These are phyloP conservation scores for Croton laevigatus DNA, from an alignment of 441 rosid genomes.

Conservation along the genomic window DNA sequence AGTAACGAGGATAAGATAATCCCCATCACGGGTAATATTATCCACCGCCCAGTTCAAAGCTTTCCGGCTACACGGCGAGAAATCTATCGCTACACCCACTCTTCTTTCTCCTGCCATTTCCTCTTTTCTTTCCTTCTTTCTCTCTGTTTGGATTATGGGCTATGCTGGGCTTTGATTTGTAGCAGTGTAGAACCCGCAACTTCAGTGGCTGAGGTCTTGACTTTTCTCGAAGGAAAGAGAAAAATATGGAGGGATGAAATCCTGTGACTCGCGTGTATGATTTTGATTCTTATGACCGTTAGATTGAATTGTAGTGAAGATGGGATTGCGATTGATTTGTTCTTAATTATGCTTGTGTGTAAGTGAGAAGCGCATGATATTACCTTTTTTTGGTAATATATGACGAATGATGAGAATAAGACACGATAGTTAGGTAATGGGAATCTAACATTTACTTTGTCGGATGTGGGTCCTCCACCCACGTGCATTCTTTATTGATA, in stretches of 20 bases:
- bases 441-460: neutral
- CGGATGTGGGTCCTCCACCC: neutral
- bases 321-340: neutral
- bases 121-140: neutral
- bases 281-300: neutral
- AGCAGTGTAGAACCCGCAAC: neutral
- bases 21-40: constrained; percentile 67
- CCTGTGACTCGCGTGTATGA: neutral
- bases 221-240: too few species aligned
- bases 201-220: neutral
- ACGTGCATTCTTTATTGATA: too few species aligned
- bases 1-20: constrained; percentile 67
- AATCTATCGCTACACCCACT: constrained; percentile 93
- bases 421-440: neutral
- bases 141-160: neutral
- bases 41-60: constrained; percentile 88
- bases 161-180: neutral
- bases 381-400: too few species aligned
- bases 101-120: constrained; percentile 59
- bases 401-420: neutral
- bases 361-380: neutral
- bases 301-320: neutral
- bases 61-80: constrained; percentile 75
- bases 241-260: neutral
- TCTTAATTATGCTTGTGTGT: neutral